A percentile compares a stretch with the other conserved stretches of the same genome.
These are phyloP conservation scores for Nakazawaea holstii DNA, from an alignment of 805 yeast species.

Conservation along the genomic window DNA sequence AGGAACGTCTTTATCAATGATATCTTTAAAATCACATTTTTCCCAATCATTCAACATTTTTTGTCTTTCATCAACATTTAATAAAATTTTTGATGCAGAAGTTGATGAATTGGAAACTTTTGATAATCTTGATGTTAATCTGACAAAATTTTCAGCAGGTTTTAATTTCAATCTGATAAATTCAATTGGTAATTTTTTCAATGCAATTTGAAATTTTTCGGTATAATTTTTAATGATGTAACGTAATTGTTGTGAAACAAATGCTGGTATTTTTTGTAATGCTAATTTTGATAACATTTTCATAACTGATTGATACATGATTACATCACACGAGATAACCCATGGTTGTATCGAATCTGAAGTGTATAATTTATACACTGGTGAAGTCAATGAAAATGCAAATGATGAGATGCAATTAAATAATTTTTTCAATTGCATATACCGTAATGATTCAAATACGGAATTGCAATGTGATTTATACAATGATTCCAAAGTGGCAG, in stretches of 20 bases:
- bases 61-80: constrained; percentile 26
- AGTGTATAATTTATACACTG: constrained; percentile 54
- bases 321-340: constrained; percentile 63
- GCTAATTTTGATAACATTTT: constrained; percentile 59
- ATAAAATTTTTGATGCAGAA: constrained; percentile 7
- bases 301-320: constrained; percentile 50
- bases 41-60: constrained; percentile 46
- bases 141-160: constrained; percentile 48
- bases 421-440: constrained; percentile 59
- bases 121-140: constrained; percentile 47
- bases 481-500: constrained; percentile 54
- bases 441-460: constrained; percentile 60
- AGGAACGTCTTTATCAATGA: constrained; percentile 11
- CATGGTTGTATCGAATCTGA: constrained; percentile 48
- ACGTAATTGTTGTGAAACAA: constrained; percentile 49
- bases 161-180: constrained; percentile 47
- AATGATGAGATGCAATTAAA: constrained; percentile 46
- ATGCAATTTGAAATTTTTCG: constrained; percentile 29
- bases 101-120: constrained; percentile 36
- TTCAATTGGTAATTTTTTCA: constrained; percentile 42
- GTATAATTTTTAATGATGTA: constrained; percentile 45
- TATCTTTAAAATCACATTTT: constrained; percentile 28
- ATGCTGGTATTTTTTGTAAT: constrained; percentile 52
- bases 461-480: constrained; percentile 62
- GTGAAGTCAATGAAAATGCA: constrained; percentile 52